Evolutionary conservation across 768 basidiomycete genomes (phyloP).

Genomic region (Rhizopogon vulgaris): DNA sequence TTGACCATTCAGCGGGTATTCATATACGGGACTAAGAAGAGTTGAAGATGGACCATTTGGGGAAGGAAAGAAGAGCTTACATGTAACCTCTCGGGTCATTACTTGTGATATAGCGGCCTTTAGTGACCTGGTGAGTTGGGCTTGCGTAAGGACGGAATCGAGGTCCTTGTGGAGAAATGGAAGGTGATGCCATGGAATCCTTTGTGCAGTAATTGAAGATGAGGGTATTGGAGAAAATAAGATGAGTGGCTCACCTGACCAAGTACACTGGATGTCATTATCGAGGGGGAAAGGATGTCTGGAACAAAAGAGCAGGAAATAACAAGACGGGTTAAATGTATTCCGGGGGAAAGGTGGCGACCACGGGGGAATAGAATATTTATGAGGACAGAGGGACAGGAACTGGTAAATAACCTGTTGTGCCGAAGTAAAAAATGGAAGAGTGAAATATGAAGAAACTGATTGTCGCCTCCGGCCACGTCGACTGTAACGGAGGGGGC

Average conservation of each 20-base stretch:
- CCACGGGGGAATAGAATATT: conserved; percentile 14
- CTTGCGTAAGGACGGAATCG: conserved; percentile 67
- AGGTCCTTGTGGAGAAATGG: conserved; percentile 22
- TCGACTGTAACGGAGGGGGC: conserved; percentile 24
- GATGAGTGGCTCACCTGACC: conserved; percentile 30
- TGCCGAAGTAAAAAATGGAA: conserved; percentile 23
- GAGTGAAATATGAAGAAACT: conserved; percentile 17
- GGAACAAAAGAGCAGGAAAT: neutral
- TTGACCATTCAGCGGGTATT: conserved; percentile 83
- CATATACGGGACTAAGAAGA: conserved; percentile 65
- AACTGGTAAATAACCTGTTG: conserved; percentile 18
- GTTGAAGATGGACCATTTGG: conserved; percentile 2
- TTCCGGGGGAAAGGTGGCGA: conserved; percentile 8
- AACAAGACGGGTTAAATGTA: conserved; percentile 14
- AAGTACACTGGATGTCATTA: conserved; percentile 40
- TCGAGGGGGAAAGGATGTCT: neutral
- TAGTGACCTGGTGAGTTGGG: conserved; percentile 73
- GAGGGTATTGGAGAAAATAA: conserved; percentile 3
- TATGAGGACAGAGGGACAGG: conserved; percentile 11
- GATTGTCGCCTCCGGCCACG: conserved; percentile 22
- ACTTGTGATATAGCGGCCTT: conserved; percentile 84
- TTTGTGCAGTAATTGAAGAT: conserved; percentile 6
- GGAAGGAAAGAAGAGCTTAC: conserved; percentile 35
- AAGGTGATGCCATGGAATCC: conserved; percentile 27
- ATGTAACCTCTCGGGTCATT: conserved; percentile 88